These are phyloP conservation scores for Murraya paniculata DNA, from an alignment of 345 rosid species.

Conservation along the genomic window DNA sequence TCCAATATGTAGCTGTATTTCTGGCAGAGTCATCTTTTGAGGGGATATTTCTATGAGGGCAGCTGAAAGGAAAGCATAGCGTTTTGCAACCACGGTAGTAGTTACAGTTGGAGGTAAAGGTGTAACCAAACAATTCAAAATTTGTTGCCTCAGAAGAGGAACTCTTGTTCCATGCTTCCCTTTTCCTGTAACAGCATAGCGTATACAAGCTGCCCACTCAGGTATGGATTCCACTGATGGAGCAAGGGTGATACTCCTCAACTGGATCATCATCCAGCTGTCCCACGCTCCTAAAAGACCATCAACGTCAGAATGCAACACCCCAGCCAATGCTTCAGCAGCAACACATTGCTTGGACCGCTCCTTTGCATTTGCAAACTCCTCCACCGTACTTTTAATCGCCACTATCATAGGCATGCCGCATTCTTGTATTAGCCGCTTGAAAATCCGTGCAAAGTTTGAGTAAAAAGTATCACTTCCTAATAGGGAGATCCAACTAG, in stretches of 20 bases:
- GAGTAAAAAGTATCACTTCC: slow-evolving; percentile 92
- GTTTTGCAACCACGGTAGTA: slow-evolving; percentile 86
- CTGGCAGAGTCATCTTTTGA: slow-evolving; percentile 74
- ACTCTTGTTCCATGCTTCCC: slow-evolving; percentile 81
- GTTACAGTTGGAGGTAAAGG: slow-evolving; percentile 84
- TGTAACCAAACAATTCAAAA: slow-evolving; percentile 73
- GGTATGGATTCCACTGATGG: slow-evolving; percentile 93
- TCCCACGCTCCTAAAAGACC: slow-evolving; percentile 87
- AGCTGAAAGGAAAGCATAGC: slow-evolving; percentile 91
- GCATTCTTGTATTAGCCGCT: slow-evolving; percentile 93
- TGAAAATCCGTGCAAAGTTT: slow-evolving; percentile 89
- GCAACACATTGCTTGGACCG: slow-evolving; percentile 99
- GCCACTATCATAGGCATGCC: slow-evolving; percentile 77
- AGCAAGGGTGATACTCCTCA: slow-evolving; percentile 77
- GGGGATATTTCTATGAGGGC: slow-evolving; percentile 90
- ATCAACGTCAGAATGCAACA: slow-evolving; percentile 82
- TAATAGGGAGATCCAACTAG: slow-evolving; percentile 92
- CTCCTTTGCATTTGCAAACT: slow-evolving; percentile 84
- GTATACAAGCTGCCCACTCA: slow-evolving; percentile 97
- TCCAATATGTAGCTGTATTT: slow-evolving; percentile 60
- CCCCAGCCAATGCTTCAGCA: slow-evolving; percentile 94
- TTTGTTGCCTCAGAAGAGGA: slow-evolving; percentile 75
- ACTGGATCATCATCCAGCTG: slow-evolving; percentile 82
- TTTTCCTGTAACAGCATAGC: slow-evolving; percentile 98
- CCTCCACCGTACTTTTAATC: slow-evolving; percentile 69